phyloP scores from a whole-genome alignment of 257 asterid genomes.

The Craterostigma plantagineum region DNA sequence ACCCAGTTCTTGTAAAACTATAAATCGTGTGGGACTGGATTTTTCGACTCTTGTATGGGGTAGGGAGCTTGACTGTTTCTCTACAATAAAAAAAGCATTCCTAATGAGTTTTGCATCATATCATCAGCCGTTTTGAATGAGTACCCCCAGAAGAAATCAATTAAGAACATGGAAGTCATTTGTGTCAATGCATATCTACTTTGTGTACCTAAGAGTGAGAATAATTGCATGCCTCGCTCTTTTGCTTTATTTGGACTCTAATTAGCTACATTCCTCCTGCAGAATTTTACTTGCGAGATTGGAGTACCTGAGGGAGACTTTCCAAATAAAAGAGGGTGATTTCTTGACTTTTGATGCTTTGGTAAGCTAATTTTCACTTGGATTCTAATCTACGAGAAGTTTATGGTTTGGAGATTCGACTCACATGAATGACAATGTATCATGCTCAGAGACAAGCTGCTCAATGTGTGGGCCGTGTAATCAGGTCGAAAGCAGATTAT shows the following conservation, averaged over 20 bases:
- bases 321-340: conserved; percentile 95
- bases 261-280: conserved; percentile 13
- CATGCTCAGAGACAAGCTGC: conserved; percentile 89
- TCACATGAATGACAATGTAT: not conserved
- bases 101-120: too few relatives aligned
- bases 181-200: too few relatives aligned
- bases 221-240: not conserved
- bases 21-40: too few relatives aligned
- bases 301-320: conserved; percentile 85
- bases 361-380: conserved; percentile 23
- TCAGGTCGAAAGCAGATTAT: conserved; percentile 95
- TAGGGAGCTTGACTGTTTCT: too few relatives aligned
- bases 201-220: not conserved
- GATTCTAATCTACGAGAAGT: too few relatives aligned
- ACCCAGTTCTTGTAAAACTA: too few relatives aligned
- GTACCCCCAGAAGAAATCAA: too few relatives aligned
- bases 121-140: too few relatives aligned
- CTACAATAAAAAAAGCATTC: too few relatives aligned
- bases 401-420: too few relatives aligned
- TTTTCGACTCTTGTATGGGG: too few relatives aligned
- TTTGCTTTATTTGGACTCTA: not conserved
- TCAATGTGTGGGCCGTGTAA: conserved; percentile 96
- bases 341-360: conserved; percentile 90
- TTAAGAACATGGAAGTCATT: too few relatives aligned
- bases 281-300: conserved; percentile 84